These are phyloP conservation scores for Hypoxylon sp. DNA, from an alignment of 2,329 filamentous ascomycete species.

Conservation along the genomic window DNA sequence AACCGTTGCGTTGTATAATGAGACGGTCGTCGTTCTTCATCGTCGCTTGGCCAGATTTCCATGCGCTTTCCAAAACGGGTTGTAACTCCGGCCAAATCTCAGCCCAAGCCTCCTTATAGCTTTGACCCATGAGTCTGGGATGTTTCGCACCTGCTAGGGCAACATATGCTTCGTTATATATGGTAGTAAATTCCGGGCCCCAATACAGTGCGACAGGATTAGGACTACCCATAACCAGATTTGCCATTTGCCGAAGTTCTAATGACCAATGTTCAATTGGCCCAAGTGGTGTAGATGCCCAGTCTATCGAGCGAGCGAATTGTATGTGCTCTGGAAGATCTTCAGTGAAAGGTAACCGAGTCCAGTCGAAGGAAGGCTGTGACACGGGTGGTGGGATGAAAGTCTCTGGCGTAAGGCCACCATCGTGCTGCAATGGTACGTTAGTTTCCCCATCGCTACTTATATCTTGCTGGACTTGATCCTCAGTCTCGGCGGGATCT, in stretches of 20 bases:
- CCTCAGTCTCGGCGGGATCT: constrained; percentile 43
- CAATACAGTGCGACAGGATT: constrained; percentile 85
- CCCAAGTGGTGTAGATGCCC: constrained; percentile 79
- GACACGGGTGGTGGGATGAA: constrained; percentile 47
- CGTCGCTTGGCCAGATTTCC: constrained; percentile 79
- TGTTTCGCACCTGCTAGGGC: constrained; percentile 83
- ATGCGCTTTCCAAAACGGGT: constrained; percentile 77
- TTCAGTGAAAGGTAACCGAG: constrained; percentile 74
- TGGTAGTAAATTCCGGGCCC: constrained; percentile 77
- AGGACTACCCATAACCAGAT: constrained; percentile 84
- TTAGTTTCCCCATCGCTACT: constrained; percentile 48
- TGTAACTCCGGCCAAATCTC: constrained; percentile 82
- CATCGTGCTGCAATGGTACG: constrained; percentile 40
- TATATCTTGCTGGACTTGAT: constrained; percentile 37
- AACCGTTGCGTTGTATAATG: constrained; percentile 78
- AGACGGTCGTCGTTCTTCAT: constrained; percentile 88
- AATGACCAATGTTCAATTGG: constrained; percentile 81
- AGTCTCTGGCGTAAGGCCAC: constrained; percentile 46
- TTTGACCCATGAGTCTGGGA: constrained; percentile 79
- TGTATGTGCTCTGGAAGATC: constrained; percentile 78
- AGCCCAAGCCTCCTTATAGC: constrained; percentile 76
- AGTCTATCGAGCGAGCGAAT: constrained; percentile 80
- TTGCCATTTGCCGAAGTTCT: constrained; percentile 83
- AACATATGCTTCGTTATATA: constrained; percentile 81
- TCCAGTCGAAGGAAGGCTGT: constrained; percentile 83